Base-by-base conservation (phyloP, 768 basidiomycete genomes). In the Leccinum arenicola region DNA sequence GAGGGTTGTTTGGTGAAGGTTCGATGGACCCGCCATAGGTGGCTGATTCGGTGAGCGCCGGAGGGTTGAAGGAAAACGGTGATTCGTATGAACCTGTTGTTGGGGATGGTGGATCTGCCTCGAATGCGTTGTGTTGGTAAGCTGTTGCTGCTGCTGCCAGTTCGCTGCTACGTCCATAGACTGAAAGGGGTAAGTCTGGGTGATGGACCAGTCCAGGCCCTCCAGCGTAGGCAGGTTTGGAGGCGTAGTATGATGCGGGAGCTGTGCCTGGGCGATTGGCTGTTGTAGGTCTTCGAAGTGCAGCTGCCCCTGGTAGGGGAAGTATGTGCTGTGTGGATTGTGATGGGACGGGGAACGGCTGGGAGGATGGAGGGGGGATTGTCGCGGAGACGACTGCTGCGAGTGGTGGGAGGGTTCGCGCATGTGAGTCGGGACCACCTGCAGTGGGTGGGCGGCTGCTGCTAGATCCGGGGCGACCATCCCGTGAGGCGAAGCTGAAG, bases 51-150 rank as follows among this genome's bases (percentile, higher is more conserved):
- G 77, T 61, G 76, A 78, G 74, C 54, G 79, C 74, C 71, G 86
- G 86, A 62, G 87, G 82, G 78, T 86, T 82, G 85, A 88, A 91
- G 78, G 81, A 89, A 83, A 90, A 90, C 56, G 88, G 88, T 60
- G 85, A 87, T 74, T 87, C 87, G 73, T 80, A 71, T 71, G 75
- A 53, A 55, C 53, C 64, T 62, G 68, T 23, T 59, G 69, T 56
- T 55, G 70, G 70, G 60, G 68, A 68, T 61, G 66, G 58, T 62
- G 70, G 70, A 71, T 69, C 68, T 66, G 69, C 47, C 68, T 70
- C 68, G 68, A 66, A 69, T 68, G 68, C 2, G 63, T 9, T 50
- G 68, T 60, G 61, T 53, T 61, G 71, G 68, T 59, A 74, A 64
- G 70, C 71, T 61, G 72, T 64, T 61, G 70, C 65, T 65, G 68